Evolutionary conservation across 208 protist genomes (phyloP), one percentile per base, ranked within the genome.

Genomic region (Leishmania arabica): DNA sequence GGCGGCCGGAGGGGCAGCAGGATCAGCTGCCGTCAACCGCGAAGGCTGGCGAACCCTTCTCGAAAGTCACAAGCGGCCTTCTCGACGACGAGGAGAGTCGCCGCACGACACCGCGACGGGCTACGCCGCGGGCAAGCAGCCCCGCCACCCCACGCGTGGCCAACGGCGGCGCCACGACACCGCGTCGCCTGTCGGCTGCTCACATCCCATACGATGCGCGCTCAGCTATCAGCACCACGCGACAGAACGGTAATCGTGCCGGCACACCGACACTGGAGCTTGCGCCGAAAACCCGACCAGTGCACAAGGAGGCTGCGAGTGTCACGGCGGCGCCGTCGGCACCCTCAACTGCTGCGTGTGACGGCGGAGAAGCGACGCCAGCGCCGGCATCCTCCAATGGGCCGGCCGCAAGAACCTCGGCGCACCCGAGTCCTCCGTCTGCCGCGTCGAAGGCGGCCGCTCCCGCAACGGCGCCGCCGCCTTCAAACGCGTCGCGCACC

Each of bases 41-140:
- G 72, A 76, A 37, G 51, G 19, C 47, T 76, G 13, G 24, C 9
- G 19, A 9, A 31, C 8, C 72, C 7, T 42, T 45, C 3, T 11
- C 56, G 15, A 49, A 37, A 31, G 74, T 21, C 6, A 19, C 4
- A 13, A 85, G 51, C 72, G 49, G 60, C 51, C 42, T 69, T 72
- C 70, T 69, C 42, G 82, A 86, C 58, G 82, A 86, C 40, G 82
- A 86, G 65, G 82, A 82, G 66, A 76, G 77, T 19, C 71, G 56
- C 42, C 72, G 66, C 54, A 80, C 64, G 4, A 81, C 82, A 19
- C 73, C 82, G 21, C 64, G 56, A 8, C 65, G 40, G 40, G 71
- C 78, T 31, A 79, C 72, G 13, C 71, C 72, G 34, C 64, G 66
- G 11, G 45, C 72, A 13, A 80, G 64, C 65, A 27, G 49, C 34